Base-by-base conservation (phyloP, 1,284 basidiomycete genomes). In the Ustilago vetiveriae region DNA sequence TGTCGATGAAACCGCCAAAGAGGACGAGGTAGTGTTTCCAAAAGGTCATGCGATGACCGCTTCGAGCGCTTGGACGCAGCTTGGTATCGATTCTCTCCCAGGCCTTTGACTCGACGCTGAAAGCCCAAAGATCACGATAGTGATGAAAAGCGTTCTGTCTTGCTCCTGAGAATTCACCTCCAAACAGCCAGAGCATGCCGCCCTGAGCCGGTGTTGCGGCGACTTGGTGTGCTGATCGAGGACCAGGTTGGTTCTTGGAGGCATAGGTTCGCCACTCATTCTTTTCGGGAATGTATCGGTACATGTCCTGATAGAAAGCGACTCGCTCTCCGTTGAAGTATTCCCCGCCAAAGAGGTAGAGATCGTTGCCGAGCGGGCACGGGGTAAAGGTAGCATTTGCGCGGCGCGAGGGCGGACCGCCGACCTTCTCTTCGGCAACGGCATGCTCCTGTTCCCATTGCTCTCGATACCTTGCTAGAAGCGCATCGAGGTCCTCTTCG, bases 21-120 rank as follows among this genome's bases (percentile, higher is more conserved):
- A 95, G 84, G 32, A 95, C 86, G 37, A 81, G 87, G 62, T 87
- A 89, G 60, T 94, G 90, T 77, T 94, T 94, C 91, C 92, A 96
- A 59, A 90, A 86, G 0, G 90, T 90, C 92, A 96, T 94, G 22
- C 91, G 70, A 48, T 82, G 92, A 1, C 94, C 94, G 14, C 90
- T 92, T 24, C 94, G 85, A 3, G 92, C 91, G 38, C 86, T 89
- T 0, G 93, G 93, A 16, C 88, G 86, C 16, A 90, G 83, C 78
- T 92, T 94, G 8, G 92, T 86, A 86, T 96, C 93, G 54, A 95
- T 91, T 17, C 91, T 85, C 62, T 96, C 92, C 94, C 94, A 97
- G 0, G 86, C 83, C 75, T 92, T 74, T 6, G 66, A 53, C 9
- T 75, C 75, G 49, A 81, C 62, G 36, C 66, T 74, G 60, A 78